A percentile compares a stretch with the other conserved stretches of the same genome.
Evolutionary conservation across 257 asterid genomes (phyloP).

Genomic region (Solanum etuberosum): DNA sequence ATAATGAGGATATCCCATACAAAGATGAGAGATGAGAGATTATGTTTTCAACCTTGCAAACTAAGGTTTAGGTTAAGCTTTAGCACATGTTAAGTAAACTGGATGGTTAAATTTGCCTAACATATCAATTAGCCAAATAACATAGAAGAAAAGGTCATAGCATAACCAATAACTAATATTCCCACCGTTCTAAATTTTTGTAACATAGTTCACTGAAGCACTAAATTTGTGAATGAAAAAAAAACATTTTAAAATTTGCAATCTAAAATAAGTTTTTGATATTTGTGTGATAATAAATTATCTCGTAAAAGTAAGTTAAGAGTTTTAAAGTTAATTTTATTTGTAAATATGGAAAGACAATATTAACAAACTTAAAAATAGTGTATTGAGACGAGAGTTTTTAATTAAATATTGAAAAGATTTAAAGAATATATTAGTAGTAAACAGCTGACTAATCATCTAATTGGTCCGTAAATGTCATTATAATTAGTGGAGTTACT

Average conservation of each 20-base stretch:
- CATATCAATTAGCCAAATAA: not conserved
- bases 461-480: too few relatives aligned
- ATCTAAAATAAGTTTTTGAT: accelerated
- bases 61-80: not conserved
- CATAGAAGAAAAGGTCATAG: not conserved
- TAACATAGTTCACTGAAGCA: too few relatives aligned
- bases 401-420: too few relatives aligned
- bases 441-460: not conserved
- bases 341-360: too few relatives aligned
- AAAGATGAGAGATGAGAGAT: not conserved
- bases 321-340: too few relatives aligned
- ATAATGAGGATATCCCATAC: not conserved
- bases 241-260: not conserved
- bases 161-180: not conserved
- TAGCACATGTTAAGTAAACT: not conserved
- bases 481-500: not conserved
- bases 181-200: not conserved
- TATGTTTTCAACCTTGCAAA: not conserved
- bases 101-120: not conserved
- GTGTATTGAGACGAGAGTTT: not conserved
- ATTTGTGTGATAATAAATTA: too few relatives aligned
- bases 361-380: not conserved
- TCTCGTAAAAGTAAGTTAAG: not conserved
- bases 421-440: too few relatives aligned
- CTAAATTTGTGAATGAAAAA: not conserved